phyloP scores from a whole-genome alignment of 768 basidiomycete species.

The Termitomyces sp. region DNA sequence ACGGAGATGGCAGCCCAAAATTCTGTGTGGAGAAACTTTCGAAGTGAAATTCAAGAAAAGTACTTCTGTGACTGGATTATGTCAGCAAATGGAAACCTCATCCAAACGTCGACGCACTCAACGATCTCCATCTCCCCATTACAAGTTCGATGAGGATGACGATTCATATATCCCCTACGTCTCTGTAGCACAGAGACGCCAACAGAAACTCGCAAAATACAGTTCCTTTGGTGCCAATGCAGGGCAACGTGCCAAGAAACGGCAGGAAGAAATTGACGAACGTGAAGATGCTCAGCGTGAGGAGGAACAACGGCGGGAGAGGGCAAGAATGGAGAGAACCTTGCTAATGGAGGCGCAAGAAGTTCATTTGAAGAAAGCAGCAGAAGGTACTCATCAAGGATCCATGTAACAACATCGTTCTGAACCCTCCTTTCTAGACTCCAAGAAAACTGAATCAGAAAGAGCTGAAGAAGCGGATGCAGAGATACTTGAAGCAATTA shows the following conservation, averaged over 20 bases:
- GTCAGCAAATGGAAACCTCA: conserved; percentile 30
- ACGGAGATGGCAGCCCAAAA: too few species aligned
- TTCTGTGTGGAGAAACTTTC: too few species aligned
- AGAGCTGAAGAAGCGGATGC: conserved; percentile 87
- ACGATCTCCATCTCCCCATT: conserved; percentile 57
- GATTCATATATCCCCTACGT: conserved; percentile 82
- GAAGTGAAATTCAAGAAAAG: too few species aligned
- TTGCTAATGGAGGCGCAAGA: conserved; percentile 93
- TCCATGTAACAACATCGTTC: background rate
- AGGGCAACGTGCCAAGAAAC: conserved; percentile 42
- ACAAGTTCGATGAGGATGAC: conserved; percentile 61
- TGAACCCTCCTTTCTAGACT: conserved; percentile 42
- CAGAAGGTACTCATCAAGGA: conserved; percentile 53
- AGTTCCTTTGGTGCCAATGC: conserved; percentile 55
- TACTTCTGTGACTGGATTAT: background rate
- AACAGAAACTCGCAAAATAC: conserved; percentile 76
- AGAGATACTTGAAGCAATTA: conserved; percentile 88
- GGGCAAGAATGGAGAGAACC: conserved; percentile 79
- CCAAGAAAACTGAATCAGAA: conserved; percentile 84
- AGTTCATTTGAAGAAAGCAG: conserved; percentile 79
- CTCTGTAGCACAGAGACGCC: conserved; percentile 80
- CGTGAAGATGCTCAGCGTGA: conserved; percentile 74
- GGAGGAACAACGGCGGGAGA: conserved; percentile 73
- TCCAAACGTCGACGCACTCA: conserved; percentile 50
- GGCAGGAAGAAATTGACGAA: conserved; percentile 65